Percentiles rank a stretch among this genome's conserved stretches.
Conservation (phyloP, 768 basidiomycete species). For the Suillus clintonianus region DNA sequence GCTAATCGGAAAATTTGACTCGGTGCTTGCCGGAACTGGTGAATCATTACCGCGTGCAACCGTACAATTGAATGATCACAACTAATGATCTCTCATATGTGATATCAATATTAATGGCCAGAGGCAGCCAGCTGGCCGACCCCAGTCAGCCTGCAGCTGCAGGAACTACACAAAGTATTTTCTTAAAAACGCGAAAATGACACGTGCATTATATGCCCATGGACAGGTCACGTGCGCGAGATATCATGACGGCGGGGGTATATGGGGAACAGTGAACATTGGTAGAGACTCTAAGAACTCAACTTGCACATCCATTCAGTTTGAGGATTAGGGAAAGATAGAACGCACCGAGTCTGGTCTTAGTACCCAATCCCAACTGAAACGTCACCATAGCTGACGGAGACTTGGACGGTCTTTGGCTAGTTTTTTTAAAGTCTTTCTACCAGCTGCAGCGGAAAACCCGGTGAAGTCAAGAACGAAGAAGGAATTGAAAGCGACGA, state of each 20-base stretch:
- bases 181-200: not conserved
- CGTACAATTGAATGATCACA: too few relatives aligned
- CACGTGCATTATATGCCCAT: not conserved
- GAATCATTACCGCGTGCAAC: not conserved
- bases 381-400: not conserved
- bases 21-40: not conserved
- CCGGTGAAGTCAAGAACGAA: not conserved
- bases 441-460: not conserved
- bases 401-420: not conserved
- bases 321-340: not conserved
- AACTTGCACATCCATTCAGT: not conserved
- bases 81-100: too few relatives aligned
- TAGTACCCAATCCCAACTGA: not conserved
- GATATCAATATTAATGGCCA: too few relatives aligned
- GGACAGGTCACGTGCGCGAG: not conserved
- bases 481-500: conserved; percentile 4
- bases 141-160: too few relatives aligned
- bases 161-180: not conserved
- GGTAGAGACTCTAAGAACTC: not conserved
- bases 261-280: not conserved
- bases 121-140: too few relatives aligned
- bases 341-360: not conserved
- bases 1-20: too few relatives aligned
- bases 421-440: not conserved
- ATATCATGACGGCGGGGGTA: conserved; percentile 1